Evolutionary conservation across 2,329 filamentous ascomycete genomes (phyloP), one percentile per base, ranked within the genome.

Genomic region (Ciborinia camelliae): DNA sequence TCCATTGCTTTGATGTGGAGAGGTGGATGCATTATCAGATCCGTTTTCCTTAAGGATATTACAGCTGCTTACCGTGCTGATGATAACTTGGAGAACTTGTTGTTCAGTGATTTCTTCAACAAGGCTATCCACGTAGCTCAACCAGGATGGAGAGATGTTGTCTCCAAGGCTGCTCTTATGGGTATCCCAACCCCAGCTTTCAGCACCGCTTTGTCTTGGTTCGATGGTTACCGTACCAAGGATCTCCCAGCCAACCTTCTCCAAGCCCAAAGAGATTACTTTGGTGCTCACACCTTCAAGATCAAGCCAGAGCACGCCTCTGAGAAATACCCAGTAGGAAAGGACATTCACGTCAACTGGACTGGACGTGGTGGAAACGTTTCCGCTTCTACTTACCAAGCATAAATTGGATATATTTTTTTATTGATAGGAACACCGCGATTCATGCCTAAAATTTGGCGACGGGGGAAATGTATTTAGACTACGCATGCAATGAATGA

Each of bases 1-100:
- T 97, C 96, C 75, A 99, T 99, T 76, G 95, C 95, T 74, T 90
- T 99, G 77, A 99, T 99, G 95, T 99, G 95, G 95, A 92, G 95
- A 79, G 95, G 95, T 83, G 95, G 95, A 74, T 99, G 95, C 87
- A 99, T 99, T 76, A 99, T 99, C 83, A 94, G 95, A 80, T 98
- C 95, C 71, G 95, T 99, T 77, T 99, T 99, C 92, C 84, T 99
- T 72, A 98, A 98, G 89, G 94, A 99, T 80, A 99, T 99, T 82
- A 99, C 95, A 74, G 89, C 89, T 71, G 95, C 95, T 62, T 99
- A 97, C 88, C 94, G 94, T 82, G 88, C 86, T 73, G 88, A 97
- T 84, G 90, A 92, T 71, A 90, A 97, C 71, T 90, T 99, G 71
- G 90, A 97, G 88, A 99, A 99, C 86, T 83, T 99, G 73, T 87